phyloP scores from a whole-genome alignment of 257 asterid genomes.

The Solanum lignicaule region DNA sequence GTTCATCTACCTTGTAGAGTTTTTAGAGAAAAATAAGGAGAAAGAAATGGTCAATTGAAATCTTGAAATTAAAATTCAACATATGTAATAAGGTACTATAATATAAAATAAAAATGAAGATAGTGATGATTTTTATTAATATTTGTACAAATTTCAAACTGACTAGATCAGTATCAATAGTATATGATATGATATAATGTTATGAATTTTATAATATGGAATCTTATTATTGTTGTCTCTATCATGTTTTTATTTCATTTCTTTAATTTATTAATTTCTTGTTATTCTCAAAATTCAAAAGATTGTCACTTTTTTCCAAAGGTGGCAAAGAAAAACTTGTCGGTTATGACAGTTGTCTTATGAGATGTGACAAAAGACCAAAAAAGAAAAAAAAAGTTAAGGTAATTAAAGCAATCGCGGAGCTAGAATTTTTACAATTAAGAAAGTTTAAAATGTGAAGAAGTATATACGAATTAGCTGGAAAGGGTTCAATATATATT shows the following conservation, averaged over 20 bases:
- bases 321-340: background rate
- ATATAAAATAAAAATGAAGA: background rate
- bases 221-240: background rate
- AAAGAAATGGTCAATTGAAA: slow-evolving; percentile 33
- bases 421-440: accelerated
- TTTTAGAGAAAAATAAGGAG: slow-evolving; percentile 33
- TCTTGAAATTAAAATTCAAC: background rate
- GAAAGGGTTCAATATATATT: background rate
- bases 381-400: background rate
- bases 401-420: accelerated
- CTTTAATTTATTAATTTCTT: background rate
- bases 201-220: background rate
- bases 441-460: background rate
- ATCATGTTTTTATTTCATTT: background rate
- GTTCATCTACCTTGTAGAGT: background rate
- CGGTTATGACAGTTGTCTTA: background rate
- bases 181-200: background rate
- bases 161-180: background rate
- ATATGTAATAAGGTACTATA: background rate
- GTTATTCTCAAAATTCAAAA: background rate
- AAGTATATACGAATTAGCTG: accelerated
- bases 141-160: background rate
- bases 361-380: background rate
- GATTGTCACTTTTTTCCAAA: background rate
- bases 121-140: background rate